Evolutionary conservation across 2,329 filamentous ascomycete species (phyloP).

Genomic region (Alternaria arbusti): DNA sequence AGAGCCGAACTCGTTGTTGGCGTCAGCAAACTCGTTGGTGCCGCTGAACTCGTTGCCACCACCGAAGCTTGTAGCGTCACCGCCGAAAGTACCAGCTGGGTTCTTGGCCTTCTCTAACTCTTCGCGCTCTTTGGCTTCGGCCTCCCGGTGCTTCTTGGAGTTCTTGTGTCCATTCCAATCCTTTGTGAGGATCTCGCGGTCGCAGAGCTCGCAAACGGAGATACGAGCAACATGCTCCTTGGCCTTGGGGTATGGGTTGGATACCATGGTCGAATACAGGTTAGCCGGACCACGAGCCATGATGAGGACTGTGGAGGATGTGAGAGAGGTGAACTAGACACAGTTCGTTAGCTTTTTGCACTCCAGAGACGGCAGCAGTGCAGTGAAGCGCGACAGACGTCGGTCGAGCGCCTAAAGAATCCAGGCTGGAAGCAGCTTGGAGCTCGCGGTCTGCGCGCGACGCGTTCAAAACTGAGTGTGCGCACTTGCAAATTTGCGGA

Average conservation of each 20-base stretch:
- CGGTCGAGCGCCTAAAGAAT: not conserved
- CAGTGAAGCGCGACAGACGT: constrained; percentile 3
- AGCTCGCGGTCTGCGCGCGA: not conserved
- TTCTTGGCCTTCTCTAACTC: constrained; percentile 9
- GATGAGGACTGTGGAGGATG: not conserved
- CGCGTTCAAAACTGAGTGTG: not conserved
- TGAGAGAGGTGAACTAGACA: not conserved
- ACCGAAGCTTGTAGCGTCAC: constrained; percentile 11
- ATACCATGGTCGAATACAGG: constrained; percentile 7
- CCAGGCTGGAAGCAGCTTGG: not conserved
- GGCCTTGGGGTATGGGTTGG: constrained; percentile 34
- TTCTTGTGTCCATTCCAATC: constrained; percentile 42
- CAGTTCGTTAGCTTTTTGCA: constrained; percentile 5
- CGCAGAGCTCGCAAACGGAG: constrained; percentile 41
- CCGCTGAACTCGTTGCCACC: constrained; percentile 26
- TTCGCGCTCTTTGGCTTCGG: constrained; percentile 28
- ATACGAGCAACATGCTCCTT: constrained; percentile 23
- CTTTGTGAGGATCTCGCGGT: constrained; percentile 37
- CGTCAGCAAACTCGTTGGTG: constrained; percentile 39
- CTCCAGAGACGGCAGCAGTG: not conserved
- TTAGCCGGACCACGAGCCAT: constrained; percentile 15
- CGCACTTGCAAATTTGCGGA: not conserved
- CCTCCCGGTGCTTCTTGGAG: constrained; percentile 41
- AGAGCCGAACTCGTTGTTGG: constrained; percentile 49
- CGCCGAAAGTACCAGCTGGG: constrained; percentile 6